These are phyloP conservation scores for Blastobotrys terrestris DNA, from an alignment of 805 yeast species.

Conservation along the genomic window DNA sequence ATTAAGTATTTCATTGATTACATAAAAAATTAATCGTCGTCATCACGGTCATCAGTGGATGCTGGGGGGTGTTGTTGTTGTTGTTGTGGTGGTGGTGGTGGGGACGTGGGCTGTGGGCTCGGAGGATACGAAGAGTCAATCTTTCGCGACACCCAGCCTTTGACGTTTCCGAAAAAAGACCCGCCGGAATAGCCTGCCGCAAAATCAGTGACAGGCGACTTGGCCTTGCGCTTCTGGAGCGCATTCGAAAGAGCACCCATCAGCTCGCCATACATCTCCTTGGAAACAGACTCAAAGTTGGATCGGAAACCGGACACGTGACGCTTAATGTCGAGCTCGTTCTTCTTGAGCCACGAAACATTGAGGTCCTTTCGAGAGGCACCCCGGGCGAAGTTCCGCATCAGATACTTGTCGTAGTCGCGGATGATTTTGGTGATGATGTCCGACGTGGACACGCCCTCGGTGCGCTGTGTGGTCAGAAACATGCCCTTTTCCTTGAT, in stretches of 20 bases:
- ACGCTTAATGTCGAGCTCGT: constrained; percentile 88
- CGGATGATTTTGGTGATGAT: constrained; percentile 91
- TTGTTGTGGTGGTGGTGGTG: neutral
- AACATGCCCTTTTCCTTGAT: constrained; percentile 88
- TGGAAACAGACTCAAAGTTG: constrained; percentile 73
- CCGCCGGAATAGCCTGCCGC: constrained; percentile 55
- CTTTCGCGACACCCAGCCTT: constrained; percentile 29
- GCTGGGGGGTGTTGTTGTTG: too few relatives aligned
- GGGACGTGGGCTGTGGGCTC: neutral
- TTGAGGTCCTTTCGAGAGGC: constrained; percentile 94
- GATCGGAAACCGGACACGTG: constrained; percentile 83
- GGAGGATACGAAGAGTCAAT: constrained; percentile 8
- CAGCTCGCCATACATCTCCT: constrained; percentile 79
- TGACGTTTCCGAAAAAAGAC: constrained; percentile 26
- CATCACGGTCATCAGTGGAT: too few relatives aligned
- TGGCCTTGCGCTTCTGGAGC: constrained; percentile 3
- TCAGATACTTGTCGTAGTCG: constrained; percentile 92
- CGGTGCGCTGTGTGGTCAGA: constrained; percentile 91
- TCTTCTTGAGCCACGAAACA: constrained; percentile 95
- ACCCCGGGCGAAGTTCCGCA: constrained; percentile 97
- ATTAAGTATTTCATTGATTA: too few relatives aligned
- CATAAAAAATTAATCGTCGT: too few relatives aligned
- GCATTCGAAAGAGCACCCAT: constrained; percentile 20
- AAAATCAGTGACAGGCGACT: constrained; percentile 60
- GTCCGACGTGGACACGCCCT: constrained; percentile 92